These are phyloP conservation scores for Taphrina communis DNA, from an alignment of 1,139 yeast genomes.

Conservation along the genomic window DNA sequence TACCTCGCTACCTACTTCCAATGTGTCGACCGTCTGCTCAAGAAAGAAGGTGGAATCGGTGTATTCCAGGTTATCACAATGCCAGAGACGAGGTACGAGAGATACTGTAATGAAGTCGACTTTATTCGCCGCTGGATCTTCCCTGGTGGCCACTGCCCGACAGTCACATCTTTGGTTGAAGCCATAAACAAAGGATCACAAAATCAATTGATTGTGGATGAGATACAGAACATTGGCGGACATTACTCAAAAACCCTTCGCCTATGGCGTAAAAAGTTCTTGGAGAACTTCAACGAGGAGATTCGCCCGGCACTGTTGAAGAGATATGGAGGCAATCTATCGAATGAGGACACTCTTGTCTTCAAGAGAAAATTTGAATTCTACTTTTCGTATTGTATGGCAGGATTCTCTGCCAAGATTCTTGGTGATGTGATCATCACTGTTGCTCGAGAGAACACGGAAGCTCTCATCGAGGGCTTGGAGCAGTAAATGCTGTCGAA, in stretches of 20 bases:
- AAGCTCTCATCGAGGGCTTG: constrained; percentile 19
- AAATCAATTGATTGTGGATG: constrained; percentile 35
- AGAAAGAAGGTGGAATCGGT: constrained; percentile 57
- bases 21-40: constrained; percentile 34
- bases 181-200: constrained; percentile 38
- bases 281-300: constrained; percentile 34
- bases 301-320: constrained; percentile 30
- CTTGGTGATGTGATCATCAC: constrained; percentile 38
- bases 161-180: constrained; percentile 32
- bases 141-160: constrained; percentile 40
- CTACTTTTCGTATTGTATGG: constrained; percentile 38
- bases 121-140: constrained; percentile 40
- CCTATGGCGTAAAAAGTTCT: constrained; percentile 31
- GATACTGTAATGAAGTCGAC: constrained; percentile 38
- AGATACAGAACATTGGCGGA: constrained; percentile 39
- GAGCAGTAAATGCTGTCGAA: constrained; percentile 5
- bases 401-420: constrained; percentile 33
- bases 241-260: constrained; percentile 38
- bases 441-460: constrained; percentile 35
- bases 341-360: constrained; percentile 27
- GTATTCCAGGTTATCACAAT: constrained; percentile 62
- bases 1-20: constrained; percentile 37
- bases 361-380: constrained; percentile 34
- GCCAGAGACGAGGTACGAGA: constrained; percentile 91
- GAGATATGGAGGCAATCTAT: constrained; percentile 27